Evolutionary conservation across 805 yeast species (phyloP), one percentile per base, ranked within the genome.

Genomic region (Monosporozyma siamensis): DNA sequence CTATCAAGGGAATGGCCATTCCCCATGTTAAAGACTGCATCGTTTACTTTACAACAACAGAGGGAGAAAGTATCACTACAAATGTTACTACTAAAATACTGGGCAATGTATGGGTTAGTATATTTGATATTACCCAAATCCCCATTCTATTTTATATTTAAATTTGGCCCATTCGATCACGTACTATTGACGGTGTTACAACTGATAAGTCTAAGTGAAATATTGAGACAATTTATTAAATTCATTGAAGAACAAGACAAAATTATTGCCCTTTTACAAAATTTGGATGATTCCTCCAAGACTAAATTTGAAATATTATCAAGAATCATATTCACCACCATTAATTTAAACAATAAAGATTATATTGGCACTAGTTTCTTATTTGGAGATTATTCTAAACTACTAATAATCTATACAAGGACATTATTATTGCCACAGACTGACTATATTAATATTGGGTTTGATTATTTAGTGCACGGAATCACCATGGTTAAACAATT

Each of bases 171-270:
- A 15, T 45, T 54, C 31, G 38, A 43, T 8, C 45, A 44, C 2
- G 14, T 50, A 14, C 20, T 44, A 9, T 35, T 48, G n/a, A 25
- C 42, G 8, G 38, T 36, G 20, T 38, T 41, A 11, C 42, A 43
- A 26, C 30, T 46, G 26, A 29, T 45, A 25, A 18, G 46, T 15
- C 45, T 51, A 4, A 42, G 43, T 27, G 59, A 54, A 34, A 31
- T 54, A 24, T 14, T 53, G 5, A 39, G 42, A 18, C 46, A 52
- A 26, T 53, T 52, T 38, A 44, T 44, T 14, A 39, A 39, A 17
- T 50, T 51, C 23, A 45, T 53, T n/a, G 48, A 51, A 22, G 46
- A 48, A 21, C 50, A 48, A 22, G 48, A 45, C 26, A 49, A 42
- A 34, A 38, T 49, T 24, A 42, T 48, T 23, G 45, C 42, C 27